Evolutionary conservation across 73 alveolate genomes (phyloP), one percentile per base, ranked within the genome.

Genomic region (Blepharisma stoltei): DNA sequence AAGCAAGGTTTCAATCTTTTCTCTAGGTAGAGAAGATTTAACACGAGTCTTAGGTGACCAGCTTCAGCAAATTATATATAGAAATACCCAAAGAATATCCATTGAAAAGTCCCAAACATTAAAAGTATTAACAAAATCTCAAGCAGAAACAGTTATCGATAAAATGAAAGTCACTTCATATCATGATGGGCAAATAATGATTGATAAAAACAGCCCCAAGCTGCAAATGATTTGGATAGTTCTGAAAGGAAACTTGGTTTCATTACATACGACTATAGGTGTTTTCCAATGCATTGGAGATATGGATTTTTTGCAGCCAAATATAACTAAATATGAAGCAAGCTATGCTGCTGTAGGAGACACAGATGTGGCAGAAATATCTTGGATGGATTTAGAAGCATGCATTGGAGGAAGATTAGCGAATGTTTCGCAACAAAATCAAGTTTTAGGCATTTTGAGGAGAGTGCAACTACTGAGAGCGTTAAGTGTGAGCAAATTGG

Each of bases 1-100:
- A n/a, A 55, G 81, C 44, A 81, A 84, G 46, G 92, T 84, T 14
- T 81, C 71, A 37, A 52, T 78, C 38, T 76, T 84, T 20, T 77
- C 88, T 6, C 70, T 84, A 41, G 92, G 88, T 6, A 65, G 92
- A 70, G 92, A 84, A 27, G 77, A 79, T 8, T 55, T 84, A 7
- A 79, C 80, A 1, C 68, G 67, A 45, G 79, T 80, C 6, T 60
- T 84, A 37, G 92, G 92, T 52, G 81, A 81, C 37, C 78, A 84
- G 48, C 80, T 84, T 21, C 67, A 84, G 48, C 75, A 65, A 8
- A 81, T 84, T 50, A 75, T 84, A 8, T 84, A 79, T 55, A 65
- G 85, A 66, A 84, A 84, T 54, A 82, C 67, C 11, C 53, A 79
- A 83, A 84, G 92, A 60, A 71, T 82, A 78, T 82, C 88, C 41